phyloP scores from a whole-genome alignment of 129 eudicot genomes.

The Dittrichia graveolens region DNA sequence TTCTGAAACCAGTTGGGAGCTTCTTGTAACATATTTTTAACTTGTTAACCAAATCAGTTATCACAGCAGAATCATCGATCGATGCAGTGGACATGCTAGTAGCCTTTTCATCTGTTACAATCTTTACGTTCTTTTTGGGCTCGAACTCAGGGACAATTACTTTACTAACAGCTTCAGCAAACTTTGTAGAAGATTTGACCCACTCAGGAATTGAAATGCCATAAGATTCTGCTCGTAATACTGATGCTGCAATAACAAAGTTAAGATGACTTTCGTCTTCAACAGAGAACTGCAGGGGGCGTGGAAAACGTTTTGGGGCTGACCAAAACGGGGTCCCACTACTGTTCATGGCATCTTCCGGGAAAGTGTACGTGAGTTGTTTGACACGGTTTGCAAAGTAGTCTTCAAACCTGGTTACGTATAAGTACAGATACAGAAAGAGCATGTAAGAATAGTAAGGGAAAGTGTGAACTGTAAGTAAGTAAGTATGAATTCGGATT shows the following conservation, averaged over 20 bases:
- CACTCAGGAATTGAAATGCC: slow-evolving; percentile 86
- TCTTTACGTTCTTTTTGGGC: slow-evolving; percentile 75
- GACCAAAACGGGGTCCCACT: slow-evolving; percentile 91
- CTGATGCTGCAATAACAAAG: slow-evolving; percentile 68
- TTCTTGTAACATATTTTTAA: slow-evolving; percentile 51
- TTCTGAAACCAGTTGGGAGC: slow-evolving; percentile 64
- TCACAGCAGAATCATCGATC: slow-evolving; percentile 79
- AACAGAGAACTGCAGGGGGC: slow-evolving; percentile 64
- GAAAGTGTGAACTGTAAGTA: neutral
- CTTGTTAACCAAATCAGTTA: slow-evolving; percentile 57
- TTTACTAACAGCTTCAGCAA: slow-evolving; percentile 69
- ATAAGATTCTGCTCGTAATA: slow-evolving; percentile 83
- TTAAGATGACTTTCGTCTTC: slow-evolving; percentile 71
- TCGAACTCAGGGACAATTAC: slow-evolving; percentile 79
- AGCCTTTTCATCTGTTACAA: slow-evolving; percentile 89
- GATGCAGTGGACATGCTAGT: slow-evolving; percentile 74
- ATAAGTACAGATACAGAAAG: slow-evolving; percentile 6
- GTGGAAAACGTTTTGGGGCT: slow-evolving; percentile 93
- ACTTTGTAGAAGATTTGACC: slow-evolving; percentile 56
- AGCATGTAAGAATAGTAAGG: neutral
- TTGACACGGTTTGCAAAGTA: slow-evolving; percentile 86
- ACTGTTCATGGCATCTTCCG: slow-evolving; percentile 82
- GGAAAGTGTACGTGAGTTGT: slow-evolving; percentile 85
- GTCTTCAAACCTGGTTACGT: slow-evolving; percentile 72
- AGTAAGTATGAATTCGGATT: neutral